These are phyloP conservation scores for Raffaelea arxii DNA, from an alignment of 2,329 filamentous ascomycete genomes.

Conservation along the genomic window DNA sequence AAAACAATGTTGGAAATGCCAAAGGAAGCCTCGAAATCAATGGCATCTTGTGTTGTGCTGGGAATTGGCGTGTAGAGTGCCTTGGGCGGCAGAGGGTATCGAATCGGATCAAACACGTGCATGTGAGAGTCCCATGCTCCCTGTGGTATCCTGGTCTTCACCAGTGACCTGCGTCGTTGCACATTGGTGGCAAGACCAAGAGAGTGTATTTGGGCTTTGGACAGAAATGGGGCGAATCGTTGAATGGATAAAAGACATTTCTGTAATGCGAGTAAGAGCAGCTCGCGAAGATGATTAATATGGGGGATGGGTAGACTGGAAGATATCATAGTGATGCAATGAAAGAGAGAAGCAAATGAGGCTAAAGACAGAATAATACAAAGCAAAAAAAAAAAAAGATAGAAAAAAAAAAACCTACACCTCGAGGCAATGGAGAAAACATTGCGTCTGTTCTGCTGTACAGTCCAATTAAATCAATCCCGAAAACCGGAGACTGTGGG, in stretches of 20 bases:
- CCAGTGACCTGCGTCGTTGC: too few species aligned
- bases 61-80: background rate
- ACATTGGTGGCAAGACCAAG: too few species aligned
- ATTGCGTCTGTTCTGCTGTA: too few species aligned
- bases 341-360: too few species aligned
- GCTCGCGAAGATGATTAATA: background rate
- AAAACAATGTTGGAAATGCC: constrained; percentile 47
- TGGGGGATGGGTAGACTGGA: background rate
- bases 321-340: too few species aligned
- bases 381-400: too few species aligned
- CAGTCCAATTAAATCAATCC: too few species aligned
- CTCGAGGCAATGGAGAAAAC: too few species aligned
- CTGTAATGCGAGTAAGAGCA: background rate
- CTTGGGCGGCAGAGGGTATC: background rate
- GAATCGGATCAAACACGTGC: background rate
- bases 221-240: background rate
- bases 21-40: constrained; percentile 17
- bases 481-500: too few species aligned
- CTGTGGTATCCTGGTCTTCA: background rate
- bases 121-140: background rate
- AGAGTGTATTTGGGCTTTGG: background rate
- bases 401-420: too few species aligned
- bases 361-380: too few species aligned
- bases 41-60: background rate
- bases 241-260: background rate